phyloP scores from a whole-genome alignment of 148 eudicot species.

The Gaultheria prostrata region DNA sequence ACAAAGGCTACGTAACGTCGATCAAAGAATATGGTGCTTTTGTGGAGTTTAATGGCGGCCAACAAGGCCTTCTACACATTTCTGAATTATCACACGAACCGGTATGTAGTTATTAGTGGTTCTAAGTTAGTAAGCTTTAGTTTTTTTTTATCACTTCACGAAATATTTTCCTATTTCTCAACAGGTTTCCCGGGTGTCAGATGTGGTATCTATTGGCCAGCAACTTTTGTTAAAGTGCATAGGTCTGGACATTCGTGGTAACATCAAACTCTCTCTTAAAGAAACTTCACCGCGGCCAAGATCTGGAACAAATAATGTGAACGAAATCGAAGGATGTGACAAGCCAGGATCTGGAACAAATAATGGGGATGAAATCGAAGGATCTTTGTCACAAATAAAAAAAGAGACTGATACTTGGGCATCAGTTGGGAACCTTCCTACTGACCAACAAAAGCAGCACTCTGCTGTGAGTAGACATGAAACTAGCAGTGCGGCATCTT shows the following conservation, averaged over 20 bases:
- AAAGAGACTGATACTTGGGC: constrained; percentile 27
- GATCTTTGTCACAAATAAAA: constrained; percentile 24
- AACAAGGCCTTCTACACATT: constrained; percentile 87
- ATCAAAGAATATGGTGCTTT: constrained; percentile 98
- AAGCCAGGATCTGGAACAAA: constrained; percentile 28
- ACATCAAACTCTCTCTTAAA: constrained; percentile 82
- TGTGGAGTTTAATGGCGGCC: constrained; percentile 98
- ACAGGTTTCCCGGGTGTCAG: constrained; percentile 76
- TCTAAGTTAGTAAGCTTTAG: background rate
- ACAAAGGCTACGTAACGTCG: constrained; percentile 72
- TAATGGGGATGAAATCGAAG: constrained; percentile 17
- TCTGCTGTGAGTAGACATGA: constrained; percentile 24
- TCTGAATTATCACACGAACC: constrained; percentile 89
- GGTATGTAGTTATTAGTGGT: constrained; percentile 36
- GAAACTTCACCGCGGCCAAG: constrained; percentile 48
- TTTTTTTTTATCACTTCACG: background rate
- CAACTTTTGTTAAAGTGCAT: constrained; percentile 73
- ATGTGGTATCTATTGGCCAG: constrained; percentile 79
- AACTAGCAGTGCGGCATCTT: constrained; percentile 21
- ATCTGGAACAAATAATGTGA: constrained; percentile 22
- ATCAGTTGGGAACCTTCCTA: constrained; percentile 21
- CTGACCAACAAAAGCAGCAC: constrained; percentile 31
- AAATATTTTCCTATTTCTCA: constrained; percentile 15
- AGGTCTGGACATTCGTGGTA: constrained; percentile 87
- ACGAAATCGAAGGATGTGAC: constrained; percentile 18